Evolutionary conservation across 768 basidiomycete species (phyloP).

Genomic region (Pleurotus ostreatus): DNA sequence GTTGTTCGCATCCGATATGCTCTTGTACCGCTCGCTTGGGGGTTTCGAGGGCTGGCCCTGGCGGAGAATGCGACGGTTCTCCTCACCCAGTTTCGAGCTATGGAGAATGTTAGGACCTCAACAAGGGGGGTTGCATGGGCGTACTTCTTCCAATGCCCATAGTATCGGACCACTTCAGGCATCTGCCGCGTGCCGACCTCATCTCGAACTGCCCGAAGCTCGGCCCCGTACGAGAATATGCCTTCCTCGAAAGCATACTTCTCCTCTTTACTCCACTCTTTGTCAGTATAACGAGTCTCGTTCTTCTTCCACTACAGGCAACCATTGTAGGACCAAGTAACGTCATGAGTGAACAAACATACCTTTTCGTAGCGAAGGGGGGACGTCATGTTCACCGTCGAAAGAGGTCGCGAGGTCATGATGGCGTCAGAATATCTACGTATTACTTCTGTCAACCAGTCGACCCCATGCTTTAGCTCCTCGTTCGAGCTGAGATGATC

Average conservation of each 20-base stretch:
- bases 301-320: conserved; percentile 64
- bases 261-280: conserved; percentile 68
- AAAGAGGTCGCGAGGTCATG: conserved; percentile 49
- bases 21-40: conserved; percentile 31
- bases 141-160: conserved; percentile 85
- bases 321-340: neutral
- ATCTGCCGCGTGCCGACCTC: conserved; percentile 68
- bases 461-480: conserved; percentile 58
- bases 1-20: conserved; percentile 32
- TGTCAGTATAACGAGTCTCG: conserved; percentile 64
- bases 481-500: conserved; percentile 47
- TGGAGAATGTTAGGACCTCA: conserved; percentile 8
- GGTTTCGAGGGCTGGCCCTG: conserved; percentile 32
- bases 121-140: neutral
- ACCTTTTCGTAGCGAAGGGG: conserved; percentile 65
- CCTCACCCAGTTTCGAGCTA: conserved; percentile 68
- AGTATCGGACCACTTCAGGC: conserved; percentile 79
- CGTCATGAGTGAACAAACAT: conserved; percentile 5
- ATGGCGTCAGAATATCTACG: conserved; percentile 70
- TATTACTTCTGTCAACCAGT: conserved; percentile 77
- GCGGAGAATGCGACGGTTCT: conserved; percentile 49
- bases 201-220: conserved; percentile 73
- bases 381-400: conserved; percentile 60
- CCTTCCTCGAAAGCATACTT: conserved; percentile 73
- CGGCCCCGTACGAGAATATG: conserved; percentile 68